Conservation (phyloP, 1,284 basidiomycete species). For the Volvariella volvacea region DNA sequence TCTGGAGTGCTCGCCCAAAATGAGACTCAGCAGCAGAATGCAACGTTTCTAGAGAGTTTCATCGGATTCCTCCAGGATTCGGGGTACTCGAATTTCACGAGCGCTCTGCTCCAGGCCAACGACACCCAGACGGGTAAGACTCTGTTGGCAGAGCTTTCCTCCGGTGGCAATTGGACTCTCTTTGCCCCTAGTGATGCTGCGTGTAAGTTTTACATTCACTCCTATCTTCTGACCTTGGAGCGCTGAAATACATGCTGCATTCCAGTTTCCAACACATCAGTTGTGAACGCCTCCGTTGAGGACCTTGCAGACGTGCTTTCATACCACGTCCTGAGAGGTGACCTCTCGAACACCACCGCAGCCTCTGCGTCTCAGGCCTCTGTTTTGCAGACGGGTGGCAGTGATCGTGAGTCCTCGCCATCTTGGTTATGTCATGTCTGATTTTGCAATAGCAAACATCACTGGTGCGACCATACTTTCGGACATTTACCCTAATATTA, state of each 20-base stretch:
- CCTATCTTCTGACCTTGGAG: not conserved
- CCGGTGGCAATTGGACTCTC: conserved; percentile 33
- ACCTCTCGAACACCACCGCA: conserved; percentile 31
- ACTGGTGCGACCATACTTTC: conserved; percentile 17
- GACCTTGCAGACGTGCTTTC: conserved; percentile 31
- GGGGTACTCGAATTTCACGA: conserved; percentile 9
- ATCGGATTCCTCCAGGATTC: conserved; percentile 1
- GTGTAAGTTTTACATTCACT: conserved; percentile 22
- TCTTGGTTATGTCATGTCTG: no score
- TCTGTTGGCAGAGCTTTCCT: conserved; percentile 32
- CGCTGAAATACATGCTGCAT: conserved; percentile 9
- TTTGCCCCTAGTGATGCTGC: conserved; percentile 46
- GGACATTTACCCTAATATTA: conserved; percentile 43
- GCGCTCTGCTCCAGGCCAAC: conserved; percentile 22
- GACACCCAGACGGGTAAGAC: conserved; percentile 32
- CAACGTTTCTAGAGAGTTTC: conserved; percentile 11
- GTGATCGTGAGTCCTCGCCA: no score
- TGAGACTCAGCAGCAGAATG: conserved; percentile 8
- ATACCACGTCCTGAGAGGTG: conserved; percentile 59
- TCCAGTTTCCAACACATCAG: conserved; percentile 5
- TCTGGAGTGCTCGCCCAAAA: conserved; percentile 8
- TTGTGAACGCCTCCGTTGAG: conserved; percentile 10
- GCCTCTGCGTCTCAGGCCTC: no score
- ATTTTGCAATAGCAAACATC: not conserved
- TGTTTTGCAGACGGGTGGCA: conserved; percentile 1